These are phyloP conservation scores for Daldinia vernicosa DNA, from an alignment of 495 filamentous ascomycete species.

Conservation along the genomic window DNA sequence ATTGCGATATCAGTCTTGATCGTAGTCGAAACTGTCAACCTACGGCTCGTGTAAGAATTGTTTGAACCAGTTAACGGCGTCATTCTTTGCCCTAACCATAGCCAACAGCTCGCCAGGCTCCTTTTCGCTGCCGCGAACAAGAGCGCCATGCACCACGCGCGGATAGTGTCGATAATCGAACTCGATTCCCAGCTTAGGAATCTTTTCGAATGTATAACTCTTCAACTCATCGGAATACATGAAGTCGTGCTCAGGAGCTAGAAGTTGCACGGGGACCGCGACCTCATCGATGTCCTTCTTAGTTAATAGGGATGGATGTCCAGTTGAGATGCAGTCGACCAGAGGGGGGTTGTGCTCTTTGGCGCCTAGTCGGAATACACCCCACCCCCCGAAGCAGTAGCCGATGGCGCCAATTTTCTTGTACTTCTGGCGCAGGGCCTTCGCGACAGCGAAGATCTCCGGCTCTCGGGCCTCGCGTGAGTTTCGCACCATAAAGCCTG, in stretches of 20 bases:
- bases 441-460: slow-evolving; percentile 62
- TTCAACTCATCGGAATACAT: slow-evolving; percentile 63
- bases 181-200: slow-evolving; percentile 54
- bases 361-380: slow-evolving; percentile 56
- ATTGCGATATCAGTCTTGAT: too few relatives aligned
- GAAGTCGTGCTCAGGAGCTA: slow-evolving; percentile 65
- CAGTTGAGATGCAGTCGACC: slow-evolving; percentile 65
- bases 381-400: slow-evolving; percentile 71
- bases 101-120: slow-evolving; percentile 55
- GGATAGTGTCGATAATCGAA: slow-evolving; percentile 69
- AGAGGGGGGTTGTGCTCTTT: slow-evolving; percentile 50
- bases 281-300: slow-evolving; percentile 62
- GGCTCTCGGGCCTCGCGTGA: slow-evolving; percentile 58
- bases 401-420: slow-evolving; percentile 63
- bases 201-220: slow-evolving; percentile 50
- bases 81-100: slow-evolving; percentile 59
- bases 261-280: slow-evolving; percentile 63
- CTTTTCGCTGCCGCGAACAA: slow-evolving; percentile 55
- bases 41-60: slow-evolving; percentile 44
- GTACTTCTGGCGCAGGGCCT: slow-evolving; percentile 53
- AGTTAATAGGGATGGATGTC: slow-evolving; percentile 61
- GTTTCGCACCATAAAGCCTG: slow-evolving; percentile 50
- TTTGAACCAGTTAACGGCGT: slow-evolving; percentile 54
- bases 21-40: too few relatives aligned
- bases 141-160: slow-evolving; percentile 61